Percentiles rank a stretch among this genome's conserved stretches.
phyloP scores from a whole-genome alignment of 1,284 basidiomycete species.

The Rhodotorula glutinis region DNA sequence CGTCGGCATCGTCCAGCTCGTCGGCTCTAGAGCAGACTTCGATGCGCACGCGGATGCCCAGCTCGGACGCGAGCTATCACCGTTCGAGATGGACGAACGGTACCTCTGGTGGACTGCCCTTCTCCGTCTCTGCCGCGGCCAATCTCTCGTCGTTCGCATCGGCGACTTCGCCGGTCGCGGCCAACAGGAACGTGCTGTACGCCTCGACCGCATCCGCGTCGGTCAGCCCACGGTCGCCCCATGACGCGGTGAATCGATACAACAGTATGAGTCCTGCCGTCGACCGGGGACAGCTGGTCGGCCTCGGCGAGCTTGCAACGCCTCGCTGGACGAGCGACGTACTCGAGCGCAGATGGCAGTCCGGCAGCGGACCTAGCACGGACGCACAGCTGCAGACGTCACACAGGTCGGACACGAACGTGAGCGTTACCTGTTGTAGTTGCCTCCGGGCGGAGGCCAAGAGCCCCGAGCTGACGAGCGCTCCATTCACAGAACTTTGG shows the following conservation, averaged over 20 bases:
- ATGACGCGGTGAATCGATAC: background rate
- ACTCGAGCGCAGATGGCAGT: slow-evolving; percentile 31
- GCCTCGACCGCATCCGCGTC: slow-evolving; percentile 3
- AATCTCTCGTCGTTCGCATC: slow-evolving; percentile 28
- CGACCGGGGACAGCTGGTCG: slow-evolving; percentile 82
- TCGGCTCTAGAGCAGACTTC: background rate
- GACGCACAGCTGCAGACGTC: too few relatives aligned
- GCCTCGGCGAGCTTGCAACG: slow-evolving; percentile 95
- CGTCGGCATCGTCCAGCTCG: background rate
- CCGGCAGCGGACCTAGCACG: too few relatives aligned
- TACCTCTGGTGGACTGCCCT: slow-evolving; percentile 28
- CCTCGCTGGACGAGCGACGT: slow-evolving; percentile 70
- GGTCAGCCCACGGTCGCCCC: background rate
- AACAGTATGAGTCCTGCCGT: slow-evolving; percentile 67
- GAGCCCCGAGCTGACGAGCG: background rate
- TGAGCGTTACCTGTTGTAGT: background rate
- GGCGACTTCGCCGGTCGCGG: slow-evolving; percentile 4
- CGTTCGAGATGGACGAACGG: background rate
- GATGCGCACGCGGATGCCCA: background rate
- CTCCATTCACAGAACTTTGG: background rate
- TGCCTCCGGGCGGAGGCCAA: too few relatives aligned
- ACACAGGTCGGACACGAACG: too few relatives aligned
- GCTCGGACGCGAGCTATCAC: background rate
- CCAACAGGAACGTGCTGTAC: slow-evolving; percentile 11
- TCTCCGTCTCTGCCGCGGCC: slow-evolving; percentile 36